Conservation (phyloP, 345 rosid genomes). For the Gossypium arboreum region DNA sequence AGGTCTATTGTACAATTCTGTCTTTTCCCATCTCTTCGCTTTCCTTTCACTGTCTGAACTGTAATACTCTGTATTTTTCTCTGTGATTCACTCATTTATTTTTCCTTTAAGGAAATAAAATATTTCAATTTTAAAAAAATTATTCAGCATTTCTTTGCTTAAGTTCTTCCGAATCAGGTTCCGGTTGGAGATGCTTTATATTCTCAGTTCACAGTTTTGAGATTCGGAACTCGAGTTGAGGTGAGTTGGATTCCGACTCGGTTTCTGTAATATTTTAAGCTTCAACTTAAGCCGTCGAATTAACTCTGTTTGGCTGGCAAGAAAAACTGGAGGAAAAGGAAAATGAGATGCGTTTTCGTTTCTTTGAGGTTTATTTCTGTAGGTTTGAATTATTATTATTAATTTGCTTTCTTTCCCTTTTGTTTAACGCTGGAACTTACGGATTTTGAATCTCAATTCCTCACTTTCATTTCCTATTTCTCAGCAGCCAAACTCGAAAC, state of each 20-base stretch:
- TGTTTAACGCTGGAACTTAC: not conserved
- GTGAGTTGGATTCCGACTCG: constrained; percentile 13
- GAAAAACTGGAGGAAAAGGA: not conserved
- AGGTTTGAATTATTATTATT: not conserved
- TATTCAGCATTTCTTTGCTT: not conserved
- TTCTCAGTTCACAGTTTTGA: not conserved
- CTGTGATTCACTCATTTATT: not conserved
- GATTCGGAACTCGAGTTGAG: not conserved
- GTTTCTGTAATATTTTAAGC: not conserved
- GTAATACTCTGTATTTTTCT: not conserved
- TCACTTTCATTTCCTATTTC: no score
- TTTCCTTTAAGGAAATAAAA: not conserved
- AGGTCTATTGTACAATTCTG: constrained; percentile 19
- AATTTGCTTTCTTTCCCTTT: not conserved
- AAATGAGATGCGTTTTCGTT: not conserved
- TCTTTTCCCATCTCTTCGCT: not conserved
- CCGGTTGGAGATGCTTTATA: not conserved
- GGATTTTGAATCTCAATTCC: not conserved
- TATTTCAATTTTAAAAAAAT: not conserved
- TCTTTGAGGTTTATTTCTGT: not conserved
- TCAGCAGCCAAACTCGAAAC: not conserved
- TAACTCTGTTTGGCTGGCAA: constrained; percentile 14
- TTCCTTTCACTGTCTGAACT: not conserved
- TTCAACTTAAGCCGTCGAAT: not conserved
- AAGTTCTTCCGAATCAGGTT: not conserved